Base-by-base conservation (phyloP, 2,329 filamentous ascomycete genomes). In the Fusarium liriodendri region DNA sequence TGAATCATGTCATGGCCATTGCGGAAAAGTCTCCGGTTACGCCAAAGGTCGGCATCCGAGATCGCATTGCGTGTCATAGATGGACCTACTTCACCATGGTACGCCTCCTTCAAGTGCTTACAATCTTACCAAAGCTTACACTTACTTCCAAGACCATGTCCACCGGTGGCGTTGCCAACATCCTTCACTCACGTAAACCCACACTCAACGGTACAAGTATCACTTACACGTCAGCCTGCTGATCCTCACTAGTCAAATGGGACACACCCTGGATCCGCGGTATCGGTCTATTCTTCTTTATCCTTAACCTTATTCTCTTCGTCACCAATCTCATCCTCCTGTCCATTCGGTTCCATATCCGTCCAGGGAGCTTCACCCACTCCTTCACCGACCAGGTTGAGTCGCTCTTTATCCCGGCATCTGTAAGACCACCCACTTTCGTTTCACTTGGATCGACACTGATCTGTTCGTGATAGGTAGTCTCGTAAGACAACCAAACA, bases 301-400 rank as follows among this genome's bases (percentile, higher is more conserved):
- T 93, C 22, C 82, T 92, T 61, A 93, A 93, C 74, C 80, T 93
- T 25, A 79, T 85, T 4, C 85, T 95, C 6, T 93, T 93, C 76
- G 38, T 91, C 14, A 81, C 86, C 59, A 92, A 95, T 73, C 90
- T 90, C 79, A 78, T 86, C 58, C 86, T 94, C 76, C 89, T 96
- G 40, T 86, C 89, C 11, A 82, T 91, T 11, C 89, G 94, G 22
- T 97, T 97, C 80, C 88, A 88, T 76, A 86, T 89, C 75, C 91
- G 91, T 66, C 93, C 93, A 0, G 89, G 91, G 20, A 94, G 91
- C 10, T 94, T 96, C 79, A 87, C 87, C 67, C 86, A 89, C 16
- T 94, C 93, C 0, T 92, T 97, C 69, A 85, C 90, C 8, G 94
- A 96, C 82, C 93, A 94, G 14, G 91, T 92, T 0, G 94, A 97